A percentile compares a stretch with the other conserved stretches of the same genome.
These are phyloP conservation scores for Elasticomyces elasticus DNA, from an alignment of 495 filamentous ascomycete species.

Conservation along the genomic window DNA sequence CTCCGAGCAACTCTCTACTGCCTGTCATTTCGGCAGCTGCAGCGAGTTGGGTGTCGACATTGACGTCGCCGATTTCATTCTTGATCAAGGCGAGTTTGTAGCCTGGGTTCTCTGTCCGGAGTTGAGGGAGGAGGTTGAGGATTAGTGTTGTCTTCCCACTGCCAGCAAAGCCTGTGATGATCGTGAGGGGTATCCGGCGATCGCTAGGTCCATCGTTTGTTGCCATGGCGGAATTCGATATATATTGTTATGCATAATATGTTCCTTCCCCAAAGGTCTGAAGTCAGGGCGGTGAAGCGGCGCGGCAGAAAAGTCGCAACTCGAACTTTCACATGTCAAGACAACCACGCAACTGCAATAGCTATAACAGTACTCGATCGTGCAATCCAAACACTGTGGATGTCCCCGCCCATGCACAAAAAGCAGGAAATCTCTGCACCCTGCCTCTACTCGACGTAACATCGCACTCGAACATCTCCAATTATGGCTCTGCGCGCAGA, in stretches of 20 bases:
- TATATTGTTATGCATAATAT: too few relatives aligned
- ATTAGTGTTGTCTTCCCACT: slow-evolving; percentile 91
- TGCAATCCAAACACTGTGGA: too few relatives aligned
- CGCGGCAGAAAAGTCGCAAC: slow-evolving; percentile 1
- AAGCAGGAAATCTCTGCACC: too few relatives aligned
- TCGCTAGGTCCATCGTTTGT: neutral
- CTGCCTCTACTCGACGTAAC: too few relatives aligned
- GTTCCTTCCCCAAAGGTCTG: too few relatives aligned
- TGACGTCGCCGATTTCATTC: slow-evolving; percentile 94
- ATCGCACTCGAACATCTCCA: too few relatives aligned
- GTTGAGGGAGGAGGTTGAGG: slow-evolving; percentile 78
- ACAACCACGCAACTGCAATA: too few relatives aligned
- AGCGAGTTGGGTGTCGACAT: slow-evolving; percentile 84
- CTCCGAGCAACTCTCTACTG: slow-evolving; percentile 83
- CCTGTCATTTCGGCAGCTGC: slow-evolving; percentile 71
- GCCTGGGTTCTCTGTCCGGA: slow-evolving; percentile 40
- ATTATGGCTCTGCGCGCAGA: slow-evolving; percentile 30
- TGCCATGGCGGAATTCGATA: neutral
- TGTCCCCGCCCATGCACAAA: too few relatives aligned
- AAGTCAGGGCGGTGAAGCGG: neutral
- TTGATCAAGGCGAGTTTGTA: slow-evolving; percentile 93
- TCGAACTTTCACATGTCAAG: too few relatives aligned
- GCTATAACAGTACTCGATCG: too few relatives aligned
- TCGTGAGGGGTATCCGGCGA: slow-evolving; percentile 72
- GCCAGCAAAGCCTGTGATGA: slow-evolving; percentile 89